Evolutionary conservation across 192 early-diverging fungal species (phyloP).

Genomic region (Entophlyctis luteolus): DNA sequence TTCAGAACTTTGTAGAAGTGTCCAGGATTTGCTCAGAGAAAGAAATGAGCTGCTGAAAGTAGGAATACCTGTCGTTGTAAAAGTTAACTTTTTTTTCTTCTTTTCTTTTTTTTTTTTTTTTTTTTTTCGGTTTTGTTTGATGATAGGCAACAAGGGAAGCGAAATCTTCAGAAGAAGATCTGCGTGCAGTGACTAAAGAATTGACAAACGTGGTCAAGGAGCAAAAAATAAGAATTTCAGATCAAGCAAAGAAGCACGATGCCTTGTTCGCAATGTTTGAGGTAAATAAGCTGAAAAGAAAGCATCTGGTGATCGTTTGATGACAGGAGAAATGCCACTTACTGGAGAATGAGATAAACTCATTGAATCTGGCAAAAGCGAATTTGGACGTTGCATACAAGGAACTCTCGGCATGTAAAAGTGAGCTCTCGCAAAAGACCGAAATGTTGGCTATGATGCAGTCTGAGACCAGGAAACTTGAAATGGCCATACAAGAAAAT

Average conservation of each 20-base stretch:
- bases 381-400: conserved; percentile 25
- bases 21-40: conserved; percentile 29
- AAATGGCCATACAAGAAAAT: neutral
- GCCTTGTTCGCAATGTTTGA: conserved; percentile 30
- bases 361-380: conserved; percentile 25
- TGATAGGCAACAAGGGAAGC: too few species aligned
- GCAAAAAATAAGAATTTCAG: conserved; percentile 38
- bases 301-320: neutral
- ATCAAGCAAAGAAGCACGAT: conserved; percentile 28
- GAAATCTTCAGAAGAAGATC: conserved; percentile 26
- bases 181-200: conserved; percentile 25
- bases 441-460: too few species aligned
- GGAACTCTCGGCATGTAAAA: conserved; percentile 1
- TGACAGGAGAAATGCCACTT: conserved; percentile 10
- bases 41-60: conserved; percentile 21
- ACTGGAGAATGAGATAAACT: conserved; percentile 11
- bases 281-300: conserved; percentile 17
- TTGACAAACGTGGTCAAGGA: conserved; percentile 38
- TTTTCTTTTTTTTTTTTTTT: neutral
- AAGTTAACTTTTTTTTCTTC: neutral
- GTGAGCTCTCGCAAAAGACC: neutral
- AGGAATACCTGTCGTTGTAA: neutral
- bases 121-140: too few species aligned
- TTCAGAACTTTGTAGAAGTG: conserved; percentile 24
- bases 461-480: too few species aligned